A percentile compares a stretch with the other conserved stretches of the same genome.
phyloP scores from a whole-genome alignment of 2,329 filamentous ascomycete species.

The Corinectria fuckeliana region DNA sequence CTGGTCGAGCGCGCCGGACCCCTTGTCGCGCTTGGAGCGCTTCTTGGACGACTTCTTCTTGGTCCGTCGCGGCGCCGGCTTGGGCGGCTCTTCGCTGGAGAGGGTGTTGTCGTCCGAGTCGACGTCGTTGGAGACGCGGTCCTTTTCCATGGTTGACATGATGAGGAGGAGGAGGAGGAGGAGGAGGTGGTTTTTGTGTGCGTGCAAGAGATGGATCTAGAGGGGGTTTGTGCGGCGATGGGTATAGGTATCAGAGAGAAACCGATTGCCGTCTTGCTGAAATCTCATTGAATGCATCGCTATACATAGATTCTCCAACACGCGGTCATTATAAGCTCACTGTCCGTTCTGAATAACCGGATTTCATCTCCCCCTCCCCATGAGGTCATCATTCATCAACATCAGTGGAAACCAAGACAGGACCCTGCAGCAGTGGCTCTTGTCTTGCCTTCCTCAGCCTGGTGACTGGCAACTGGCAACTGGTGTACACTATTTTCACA shows the following conservation, averaged over 20 bases:
- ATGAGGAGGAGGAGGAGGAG: slow-evolving; percentile 3
- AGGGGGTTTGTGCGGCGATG: no score
- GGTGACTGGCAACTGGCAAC: no score
- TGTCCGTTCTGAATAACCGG: slow-evolving; percentile 34
- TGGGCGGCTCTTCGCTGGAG: slow-evolving; percentile 35
- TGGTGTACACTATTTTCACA: no score
- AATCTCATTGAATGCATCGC: not conserved
- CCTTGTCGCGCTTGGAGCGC: slow-evolving; percentile 34
- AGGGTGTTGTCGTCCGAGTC: slow-evolving; percentile 33
- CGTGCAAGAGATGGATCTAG: no score
- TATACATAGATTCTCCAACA: not conserved
- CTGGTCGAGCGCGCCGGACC: slow-evolving; percentile 44
- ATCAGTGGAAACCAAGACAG: slow-evolving; percentile 19
- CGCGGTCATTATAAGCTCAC: slow-evolving; percentile 35
- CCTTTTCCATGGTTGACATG: slow-evolving; percentile 39
- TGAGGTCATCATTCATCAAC: slow-evolving; percentile 37
- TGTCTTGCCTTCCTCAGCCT: not conserved
- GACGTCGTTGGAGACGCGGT: slow-evolving; percentile 31
- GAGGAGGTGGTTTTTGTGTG: not conserved
- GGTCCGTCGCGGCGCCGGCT: slow-evolving; percentile 30
- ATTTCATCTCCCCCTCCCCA: slow-evolving; percentile 32
- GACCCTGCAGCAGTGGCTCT: slow-evolving; percentile 13
- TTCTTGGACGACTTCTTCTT: slow-evolving; percentile 43
- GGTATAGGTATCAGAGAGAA: no score
- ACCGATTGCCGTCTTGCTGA: not conserved